Conservation (phyloP, 2,329 filamentous ascomycete genomes). For the Hortaea werneckii region DNA sequence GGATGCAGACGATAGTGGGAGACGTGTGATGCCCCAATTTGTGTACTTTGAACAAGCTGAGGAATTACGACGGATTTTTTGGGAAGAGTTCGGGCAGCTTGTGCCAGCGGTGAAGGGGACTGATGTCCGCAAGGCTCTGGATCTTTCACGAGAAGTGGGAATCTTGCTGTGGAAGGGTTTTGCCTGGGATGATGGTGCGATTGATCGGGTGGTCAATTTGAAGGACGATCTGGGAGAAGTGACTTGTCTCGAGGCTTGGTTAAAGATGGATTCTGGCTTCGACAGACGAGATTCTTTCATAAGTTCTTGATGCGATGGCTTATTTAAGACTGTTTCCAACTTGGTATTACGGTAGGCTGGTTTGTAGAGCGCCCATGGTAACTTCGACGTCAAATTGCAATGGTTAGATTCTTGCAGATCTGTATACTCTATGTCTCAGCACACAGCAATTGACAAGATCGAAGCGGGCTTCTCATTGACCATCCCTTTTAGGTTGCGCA, state of each 20-base stretch:
- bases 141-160: constrained; percentile 42
- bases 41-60: constrained; percentile 37
- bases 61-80: constrained; percentile 41
- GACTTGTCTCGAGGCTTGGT: constrained; percentile 38
- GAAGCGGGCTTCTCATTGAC: constrained; percentile 22
- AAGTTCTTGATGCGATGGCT: background rate
- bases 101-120: constrained; percentile 27
- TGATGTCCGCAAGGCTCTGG: constrained; percentile 26
- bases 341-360: too few species aligned
- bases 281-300: background rate
- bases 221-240: constrained; percentile 44
- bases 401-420: background rate
- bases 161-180: constrained; percentile 49
- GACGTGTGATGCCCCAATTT: constrained; percentile 10
- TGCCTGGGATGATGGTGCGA: constrained; percentile 44
- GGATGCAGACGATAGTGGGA: background rate
- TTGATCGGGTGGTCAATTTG: constrained; percentile 48
- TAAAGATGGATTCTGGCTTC: constrained; percentile 6
- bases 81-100: constrained; percentile 31
- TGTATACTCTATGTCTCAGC: background rate
- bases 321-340: too few species aligned
- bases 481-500: constrained; percentile 36
- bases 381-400: too few species aligned
- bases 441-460: too few species aligned
- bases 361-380: too few species aligned